Evolutionary conservation across 2,329 filamentous ascomycete species (phyloP), one percentile per base, ranked within the genome.

Genomic region (Coniochaeta sp.): DNA sequence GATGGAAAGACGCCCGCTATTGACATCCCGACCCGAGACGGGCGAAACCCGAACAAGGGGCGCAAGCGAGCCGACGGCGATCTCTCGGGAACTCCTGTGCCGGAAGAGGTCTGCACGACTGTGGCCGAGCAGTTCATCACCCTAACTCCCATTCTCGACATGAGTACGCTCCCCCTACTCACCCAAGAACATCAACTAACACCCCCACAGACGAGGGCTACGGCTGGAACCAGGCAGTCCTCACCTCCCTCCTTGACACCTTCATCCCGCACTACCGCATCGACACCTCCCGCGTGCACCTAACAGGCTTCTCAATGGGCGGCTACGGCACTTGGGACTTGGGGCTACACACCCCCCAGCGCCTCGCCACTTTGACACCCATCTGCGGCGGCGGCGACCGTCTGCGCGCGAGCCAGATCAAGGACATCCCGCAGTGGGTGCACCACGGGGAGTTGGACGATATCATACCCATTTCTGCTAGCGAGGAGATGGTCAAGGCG

Each of bases 361-460:
- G 42, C 42, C 28, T 47, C 42, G 42, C 42, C 13, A 47, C 42
- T 2, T 24, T 47, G 42, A 16, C 42, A 24, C 42, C 42, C 42
- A 30, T 47, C 24, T 47, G 42, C 27, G 42, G 42, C 27, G 24
- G 42, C 13, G 42, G 42, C 24, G 42, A 47, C 42, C 13, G n/a
- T 3, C 27, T 47, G 22, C 42, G 42, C 13, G 42, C n/a, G 42
- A 30, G 6, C 4, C n/a, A 16, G 12, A 47, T 47, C 24, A 47
- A 30, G 42, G 42, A 47, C 42, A 30, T 47, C 22, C 42, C 22
- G 18, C 42, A 47, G 27, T 47, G 42, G 42, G 42, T 47, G 13
- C 42, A 47, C 42, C 42, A 47, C 42, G 42, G 42, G 4, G 42
- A 47, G 42, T 24, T 47, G 42, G 42, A 47, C 27, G 42, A 47